Conservation (phyloP, 371 early-diverging fungal genomes). For the Mortierella sp. region DNA sequence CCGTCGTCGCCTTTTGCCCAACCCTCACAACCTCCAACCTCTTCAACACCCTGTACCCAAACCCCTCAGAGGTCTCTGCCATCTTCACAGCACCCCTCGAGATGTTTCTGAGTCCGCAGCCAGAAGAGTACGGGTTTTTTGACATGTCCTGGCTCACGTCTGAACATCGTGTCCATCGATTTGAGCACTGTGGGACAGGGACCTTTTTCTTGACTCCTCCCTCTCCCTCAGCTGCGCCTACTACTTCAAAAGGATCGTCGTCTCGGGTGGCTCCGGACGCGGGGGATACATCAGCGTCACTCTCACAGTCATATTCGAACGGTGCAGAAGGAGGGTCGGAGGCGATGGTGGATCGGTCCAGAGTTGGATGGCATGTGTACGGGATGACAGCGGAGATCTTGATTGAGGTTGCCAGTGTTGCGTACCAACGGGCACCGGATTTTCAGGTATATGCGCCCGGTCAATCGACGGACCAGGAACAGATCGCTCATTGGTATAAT, state of each 20-base stretch:
- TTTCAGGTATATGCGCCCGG: slow-evolving; percentile 30
- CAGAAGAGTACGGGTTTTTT: slow-evolving; percentile 15
- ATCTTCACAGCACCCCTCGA: slow-evolving; percentile 43
- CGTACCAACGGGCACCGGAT: slow-evolving; percentile 28
- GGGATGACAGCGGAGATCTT: slow-evolving; percentile 44
- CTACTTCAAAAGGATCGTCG: too few relatives aligned
- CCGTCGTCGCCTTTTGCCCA: slow-evolving; percentile 38
- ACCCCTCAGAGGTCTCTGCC: slow-evolving; percentile 46
- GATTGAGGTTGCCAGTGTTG: slow-evolving; percentile 41
- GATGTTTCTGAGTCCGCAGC: slow-evolving; percentile 28
- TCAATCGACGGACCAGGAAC: slow-evolving; percentile 7
- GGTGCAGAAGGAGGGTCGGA: not conserved
- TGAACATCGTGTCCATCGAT: slow-evolving; percentile 33
- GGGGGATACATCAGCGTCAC: not conserved
- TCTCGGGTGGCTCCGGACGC: not conserved
- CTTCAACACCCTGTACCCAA: slow-evolving; percentile 19
- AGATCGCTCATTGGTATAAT: slow-evolving; percentile 33
- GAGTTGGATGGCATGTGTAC: slow-evolving; percentile 37
- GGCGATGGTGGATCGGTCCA: slow-evolving; percentile 10
- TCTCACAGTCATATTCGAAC: not conserved
- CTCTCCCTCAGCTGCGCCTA: not conserved
- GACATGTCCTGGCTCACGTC: slow-evolving; percentile 37
- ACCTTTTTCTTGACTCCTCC: slow-evolving; percentile 19
- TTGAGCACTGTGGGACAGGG: slow-evolving; percentile 25
- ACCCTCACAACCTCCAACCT: slow-evolving; percentile 31